Conservation (phyloP, 352 stramenopile species). For the Globisporangium paroecandrum region DNA sequence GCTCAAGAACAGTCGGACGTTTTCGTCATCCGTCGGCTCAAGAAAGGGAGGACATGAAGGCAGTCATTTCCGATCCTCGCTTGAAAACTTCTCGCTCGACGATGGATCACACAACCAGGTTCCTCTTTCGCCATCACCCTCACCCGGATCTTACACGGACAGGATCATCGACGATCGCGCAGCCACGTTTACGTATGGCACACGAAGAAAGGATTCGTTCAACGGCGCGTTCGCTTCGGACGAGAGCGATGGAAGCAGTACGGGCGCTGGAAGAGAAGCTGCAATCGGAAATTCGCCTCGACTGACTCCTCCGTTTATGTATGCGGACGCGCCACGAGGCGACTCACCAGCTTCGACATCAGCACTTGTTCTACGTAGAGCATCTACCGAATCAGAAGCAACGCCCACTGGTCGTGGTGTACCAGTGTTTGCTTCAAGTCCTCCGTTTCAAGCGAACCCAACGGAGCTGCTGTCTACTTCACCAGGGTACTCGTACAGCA, state of each 20-base stretch:
- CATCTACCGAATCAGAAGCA: conserved; percentile 13
- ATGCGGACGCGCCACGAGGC: conserved; percentile 3
- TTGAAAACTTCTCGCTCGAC: conserved; percentile 74
- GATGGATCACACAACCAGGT: conserved; percentile 15
- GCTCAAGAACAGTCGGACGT: conserved; percentile 35
- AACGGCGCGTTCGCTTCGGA: conserved; percentile 42
- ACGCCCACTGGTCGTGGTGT: conserved; percentile 16
- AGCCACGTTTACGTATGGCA: conserved; percentile 15
- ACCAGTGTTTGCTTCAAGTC: conserved; percentile 41
- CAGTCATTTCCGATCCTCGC: conserved; percentile 34
- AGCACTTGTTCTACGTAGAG: conserved; percentile 21
- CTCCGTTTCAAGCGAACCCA: conserved; percentile 65
- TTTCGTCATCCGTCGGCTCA: conserved; percentile 21
- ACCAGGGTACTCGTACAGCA: conserved; percentile 70
- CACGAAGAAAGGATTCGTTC: conserved; percentile 38
- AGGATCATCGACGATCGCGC: conserved; percentile 1
- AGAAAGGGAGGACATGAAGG: conserved; percentile 22
- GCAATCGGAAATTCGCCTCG: conserved; percentile 22
- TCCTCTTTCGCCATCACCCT: conserved; percentile 9
- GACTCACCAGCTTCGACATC: conserved; percentile 15
- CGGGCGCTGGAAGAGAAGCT: conserved; percentile 4
- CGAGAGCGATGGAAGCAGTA: conserved; percentile 7
- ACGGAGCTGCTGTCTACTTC: conserved; percentile 69
- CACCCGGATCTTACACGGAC: conserved; percentile 15
- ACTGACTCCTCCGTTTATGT: conserved; percentile 36